Conservation (phyloP, 352 stramenopile species). For the Hyaloperonospora arabidopsidis region DNA sequence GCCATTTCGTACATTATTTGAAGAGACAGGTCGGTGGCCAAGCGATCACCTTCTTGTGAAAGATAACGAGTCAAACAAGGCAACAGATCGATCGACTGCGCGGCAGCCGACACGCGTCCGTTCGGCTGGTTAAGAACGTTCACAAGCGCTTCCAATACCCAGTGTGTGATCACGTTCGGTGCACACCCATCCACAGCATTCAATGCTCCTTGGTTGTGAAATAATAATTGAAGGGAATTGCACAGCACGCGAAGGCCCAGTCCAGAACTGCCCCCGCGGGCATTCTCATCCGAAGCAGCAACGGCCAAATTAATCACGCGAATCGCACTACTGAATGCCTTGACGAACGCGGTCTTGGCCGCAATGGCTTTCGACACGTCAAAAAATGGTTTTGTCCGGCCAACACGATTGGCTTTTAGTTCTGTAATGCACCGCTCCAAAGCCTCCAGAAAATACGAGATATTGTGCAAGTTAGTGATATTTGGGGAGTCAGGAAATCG, state of each 20-base stretch:
- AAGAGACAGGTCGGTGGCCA: slow-evolving; percentile 69
- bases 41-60: slow-evolving; percentile 50
- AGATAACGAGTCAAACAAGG: slow-evolving; percentile 74
- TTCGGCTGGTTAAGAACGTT: slow-evolving; percentile 78
- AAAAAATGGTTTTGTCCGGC: slow-evolving; percentile 30
- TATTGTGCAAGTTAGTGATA: slow-evolving; percentile 58
- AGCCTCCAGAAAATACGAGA: slow-evolving; percentile 63
- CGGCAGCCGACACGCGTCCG: slow-evolving; percentile 67
- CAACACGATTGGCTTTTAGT: slow-evolving; percentile 45
- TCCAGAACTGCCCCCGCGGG: slow-evolving; percentile 59
- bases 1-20: slow-evolving; percentile 82
- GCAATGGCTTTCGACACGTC: slow-evolving; percentile 51
- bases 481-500: slow-evolving; percentile 61
- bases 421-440: slow-evolving; percentile 78
- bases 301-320: slow-evolving; percentile 72
- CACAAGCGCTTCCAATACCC: slow-evolving; percentile 72
- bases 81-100: slow-evolving; percentile 74
- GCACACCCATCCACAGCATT: slow-evolving; percentile 46
- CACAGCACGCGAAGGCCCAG: slow-evolving; percentile 69
- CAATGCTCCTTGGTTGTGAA: slow-evolving; percentile 63
- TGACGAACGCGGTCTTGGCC: slow-evolving; percentile 56
- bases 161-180: slow-evolving; percentile 66
- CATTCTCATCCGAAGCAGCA: slow-evolving; percentile 67
- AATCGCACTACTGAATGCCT: slow-evolving; percentile 65
- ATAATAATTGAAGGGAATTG: slow-evolving; percentile 63